These are phyloP conservation scores for Helotiales sp. DNA, from an alignment of 2,329 filamentous ascomycete genomes.

Conservation along the genomic window DNA sequence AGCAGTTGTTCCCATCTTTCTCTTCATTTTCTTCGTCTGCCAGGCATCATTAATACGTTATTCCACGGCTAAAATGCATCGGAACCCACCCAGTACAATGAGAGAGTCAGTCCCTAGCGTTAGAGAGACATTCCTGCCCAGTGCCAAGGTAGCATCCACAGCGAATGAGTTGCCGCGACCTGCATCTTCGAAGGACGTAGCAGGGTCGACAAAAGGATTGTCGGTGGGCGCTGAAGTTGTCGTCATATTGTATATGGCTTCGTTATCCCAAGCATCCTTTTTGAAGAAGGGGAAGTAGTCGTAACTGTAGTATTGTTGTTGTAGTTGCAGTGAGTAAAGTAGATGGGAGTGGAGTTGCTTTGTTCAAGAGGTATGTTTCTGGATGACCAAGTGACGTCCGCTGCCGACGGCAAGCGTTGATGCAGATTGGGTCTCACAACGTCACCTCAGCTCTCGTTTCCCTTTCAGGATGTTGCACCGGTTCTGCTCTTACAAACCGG, in stretches of 20 bases:
- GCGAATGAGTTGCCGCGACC: conserved; percentile 44
- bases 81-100: conserved; percentile 57
- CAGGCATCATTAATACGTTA: neutral
- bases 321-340: conserved; percentile 8
- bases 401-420: neutral
- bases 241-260: conserved; percentile 28
- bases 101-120: conserved; percentile 65
- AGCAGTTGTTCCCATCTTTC: conserved; percentile 56
- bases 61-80: neutral
- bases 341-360: conserved; percentile 6
- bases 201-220: conserved; percentile 47
- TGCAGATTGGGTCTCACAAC: no score
- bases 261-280: conserved; percentile 31
- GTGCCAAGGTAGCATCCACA: conserved; percentile 53
- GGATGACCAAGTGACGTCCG: conserved; percentile 3
- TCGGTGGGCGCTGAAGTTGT: conserved; percentile 36
- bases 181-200: conserved; percentile 40
- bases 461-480: neutral
- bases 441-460: no score
- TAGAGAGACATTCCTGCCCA: conserved; percentile 63
- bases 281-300: neutral
- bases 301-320: conserved; percentile 1
- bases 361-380: neutral
- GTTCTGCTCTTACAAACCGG: conserved; percentile 1
- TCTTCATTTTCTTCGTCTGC: conserved; percentile 59